Conservation (phyloP, 352 stramenopile species). For the Pythium diclinum region DNA sequence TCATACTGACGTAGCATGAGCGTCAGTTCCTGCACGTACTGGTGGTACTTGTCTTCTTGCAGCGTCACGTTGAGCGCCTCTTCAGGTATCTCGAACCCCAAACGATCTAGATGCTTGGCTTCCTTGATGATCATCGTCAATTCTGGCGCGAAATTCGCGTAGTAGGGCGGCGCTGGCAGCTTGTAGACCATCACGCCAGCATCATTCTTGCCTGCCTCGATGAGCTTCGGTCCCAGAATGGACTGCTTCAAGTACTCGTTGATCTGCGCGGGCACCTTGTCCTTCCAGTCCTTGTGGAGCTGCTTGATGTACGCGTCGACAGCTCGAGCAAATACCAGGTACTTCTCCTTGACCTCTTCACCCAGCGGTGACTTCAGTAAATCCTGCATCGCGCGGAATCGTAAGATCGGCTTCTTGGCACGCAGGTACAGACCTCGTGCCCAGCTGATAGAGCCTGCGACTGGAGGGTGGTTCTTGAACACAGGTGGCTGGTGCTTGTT, state of each 20-base stretch:
- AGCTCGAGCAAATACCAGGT: conserved; percentile 90
- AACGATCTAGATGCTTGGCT: conserved; percentile 93
- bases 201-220: conserved; percentile 74
- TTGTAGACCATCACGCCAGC: conserved; percentile 76
- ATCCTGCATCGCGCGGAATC: conserved; percentile 93
- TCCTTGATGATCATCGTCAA: conserved; percentile 95
- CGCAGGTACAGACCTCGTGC: conserved; percentile 83
- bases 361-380: conserved; percentile 89
- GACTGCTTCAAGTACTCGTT: conserved; percentile 93
- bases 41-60: conserved; percentile 96
- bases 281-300: conserved; percentile 92
- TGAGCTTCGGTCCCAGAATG: conserved; percentile 84
- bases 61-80: conserved; percentile 94
- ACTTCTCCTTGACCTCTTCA: conserved; percentile 93
- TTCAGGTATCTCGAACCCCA: conserved; percentile 95
- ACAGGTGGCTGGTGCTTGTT: conserved; percentile 81
- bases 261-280: conserved; percentile 80
- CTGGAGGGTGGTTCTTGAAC: conserved; percentile 93
- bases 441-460: conserved; percentile 84
- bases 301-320: conserved; percentile 93
- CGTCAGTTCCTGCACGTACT: conserved; percentile 90
- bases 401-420: conserved; percentile 93
- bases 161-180: conserved; percentile 89
- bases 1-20: conserved; percentile 93
- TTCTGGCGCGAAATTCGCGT: conserved; percentile 92